A percentile compares a stretch with the other conserved stretches of the same genome.
phyloP scores from a whole-genome alignment of 2,329 filamentous ascomycete genomes.

The Zelopaecilomyces penicillatus region DNA sequence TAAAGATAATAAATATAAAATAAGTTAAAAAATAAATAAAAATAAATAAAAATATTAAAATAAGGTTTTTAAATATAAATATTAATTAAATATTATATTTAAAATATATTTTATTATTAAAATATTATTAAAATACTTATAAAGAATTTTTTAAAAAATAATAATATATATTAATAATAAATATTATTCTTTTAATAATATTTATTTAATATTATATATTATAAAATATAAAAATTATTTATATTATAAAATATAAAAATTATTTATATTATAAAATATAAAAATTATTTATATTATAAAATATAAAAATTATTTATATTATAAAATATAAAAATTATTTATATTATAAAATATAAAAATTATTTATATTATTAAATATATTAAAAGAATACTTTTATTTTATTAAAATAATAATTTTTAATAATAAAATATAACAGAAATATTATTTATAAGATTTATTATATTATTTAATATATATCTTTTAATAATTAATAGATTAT shows the following conservation, averaged over 20 bases:
- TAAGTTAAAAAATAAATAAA: too few relatives aligned
- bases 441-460: not conserved
- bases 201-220: not conserved
- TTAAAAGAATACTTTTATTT: too few relatives aligned
- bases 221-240: not conserved
- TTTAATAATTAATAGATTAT: conserved; percentile 3
- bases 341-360: too few relatives aligned
- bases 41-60: too few relatives aligned
- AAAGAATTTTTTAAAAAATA: not conserved
- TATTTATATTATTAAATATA: too few relatives aligned
- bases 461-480: not conserved
- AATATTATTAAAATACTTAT: not conserved
- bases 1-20: too few relatives aligned
- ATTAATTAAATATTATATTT: conserved; percentile 6
- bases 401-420: too few relatives aligned
- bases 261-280: not conserved
- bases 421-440: too few relatives aligned
- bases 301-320: not conserved
- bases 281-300: not conserved
- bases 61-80: not conserved
- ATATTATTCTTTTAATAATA: too few relatives aligned
- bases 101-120: not conserved
- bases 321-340: too few relatives aligned
- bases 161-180: not conserved
- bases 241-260: not conserved